phyloP scores from a whole-genome alignment of 2,329 filamentous ascomycete species.

The Arachnomyces sp. region DNA sequence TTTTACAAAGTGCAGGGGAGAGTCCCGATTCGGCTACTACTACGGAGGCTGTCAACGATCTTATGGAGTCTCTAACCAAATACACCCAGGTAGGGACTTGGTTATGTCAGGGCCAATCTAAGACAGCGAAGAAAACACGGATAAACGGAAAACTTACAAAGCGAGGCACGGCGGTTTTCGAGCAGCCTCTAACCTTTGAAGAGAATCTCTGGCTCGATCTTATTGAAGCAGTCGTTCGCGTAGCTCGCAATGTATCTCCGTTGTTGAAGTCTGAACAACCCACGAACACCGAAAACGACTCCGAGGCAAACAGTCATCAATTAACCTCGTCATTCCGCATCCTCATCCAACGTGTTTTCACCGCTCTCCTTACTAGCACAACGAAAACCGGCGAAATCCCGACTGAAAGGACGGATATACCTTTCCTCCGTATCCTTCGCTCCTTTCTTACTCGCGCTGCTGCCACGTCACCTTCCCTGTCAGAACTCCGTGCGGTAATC shows the following conservation, averaged over 20 bases:
- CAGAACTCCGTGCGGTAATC: slow-evolving; percentile 77
- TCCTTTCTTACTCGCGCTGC: slow-evolving; percentile 81
- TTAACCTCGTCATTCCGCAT: slow-evolving; percentile 62
- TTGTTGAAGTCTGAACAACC: slow-evolving; percentile 39
- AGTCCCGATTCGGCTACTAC: slow-evolving; percentile 51
- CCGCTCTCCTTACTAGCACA: slow-evolving; percentile 70
- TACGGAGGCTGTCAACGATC: slow-evolving; percentile 61
- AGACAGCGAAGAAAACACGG: slow-evolving; percentile 39
- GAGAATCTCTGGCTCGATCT: slow-evolving; percentile 61
- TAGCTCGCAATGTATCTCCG: slow-evolving; percentile 58
- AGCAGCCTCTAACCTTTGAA: slow-evolving; percentile 52
- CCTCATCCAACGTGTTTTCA: slow-evolving; percentile 85
- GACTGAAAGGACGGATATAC: slow-evolving; percentile 49
- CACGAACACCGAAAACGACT: not conserved
- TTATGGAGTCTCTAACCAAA: slow-evolving; percentile 73
- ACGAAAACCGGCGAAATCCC: slow-evolving; percentile 40
- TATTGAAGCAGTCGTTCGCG: slow-evolving; percentile 54
- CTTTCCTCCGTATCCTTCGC: slow-evolving; percentile 81
- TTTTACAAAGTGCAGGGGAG: slow-evolving; percentile 57
- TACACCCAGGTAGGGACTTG: slow-evolving; percentile 91
- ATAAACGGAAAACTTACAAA: slow-evolving; percentile 25
- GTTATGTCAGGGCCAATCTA: slow-evolving; percentile 83
- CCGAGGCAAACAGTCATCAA: slow-evolving; percentile 21
- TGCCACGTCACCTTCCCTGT: slow-evolving; percentile 72
- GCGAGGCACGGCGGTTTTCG: slow-evolving; percentile 38